These are phyloP conservation scores for Pseudogymnoascus destructans DNA, from an alignment of 2,329 filamentous ascomycete species.

Conservation along the genomic window DNA sequence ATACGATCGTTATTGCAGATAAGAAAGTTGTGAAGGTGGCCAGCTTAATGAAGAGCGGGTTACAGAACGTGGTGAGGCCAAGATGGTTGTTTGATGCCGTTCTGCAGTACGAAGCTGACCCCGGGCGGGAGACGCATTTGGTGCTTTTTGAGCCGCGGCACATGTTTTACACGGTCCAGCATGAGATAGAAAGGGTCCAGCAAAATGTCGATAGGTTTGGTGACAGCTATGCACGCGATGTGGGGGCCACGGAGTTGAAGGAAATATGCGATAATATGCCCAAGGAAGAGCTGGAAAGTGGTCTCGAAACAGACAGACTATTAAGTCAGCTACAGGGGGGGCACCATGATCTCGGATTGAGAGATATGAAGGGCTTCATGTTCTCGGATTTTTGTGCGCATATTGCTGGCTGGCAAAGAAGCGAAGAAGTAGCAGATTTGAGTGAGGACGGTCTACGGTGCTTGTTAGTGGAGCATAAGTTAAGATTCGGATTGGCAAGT, in stretches of 20 bases:
- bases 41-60: slow-evolving; percentile 60
- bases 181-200: slow-evolving; percentile 39
- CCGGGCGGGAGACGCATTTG: slow-evolving; percentile 38
- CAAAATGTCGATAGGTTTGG: slow-evolving; percentile 61
- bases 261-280: slow-evolving; percentile 38
- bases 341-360: slow-evolving; percentile 36
- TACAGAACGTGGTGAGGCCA: slow-evolving; percentile 61
- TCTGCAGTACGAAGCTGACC: slow-evolving; percentile 34
- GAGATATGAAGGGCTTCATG: slow-evolving; percentile 37
- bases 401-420: slow-evolving; percentile 28
- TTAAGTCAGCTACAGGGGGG: slow-evolving; percentile 42
- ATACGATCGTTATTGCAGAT: slow-evolving; percentile 65
- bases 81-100: slow-evolving; percentile 69
- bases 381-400: slow-evolving; percentile 35
- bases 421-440: neutral
- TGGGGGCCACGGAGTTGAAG: slow-evolving; percentile 49
- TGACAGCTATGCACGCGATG: slow-evolving; percentile 70
- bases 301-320: slow-evolving; percentile 36
- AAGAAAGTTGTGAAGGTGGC: slow-evolving; percentile 71
- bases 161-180: slow-evolving; percentile 55
- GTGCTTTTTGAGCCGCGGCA: slow-evolving; percentile 51
- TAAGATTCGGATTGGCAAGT: slow-evolving; percentile 57
- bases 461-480: slow-evolving; percentile 39
- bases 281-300: slow-evolving; percentile 29
- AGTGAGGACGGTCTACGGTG: slow-evolving; percentile 24